Evolutionary conservation across 495 filamentous ascomycete genomes (phyloP), one percentile per base, ranked within the genome.

Genomic region (Hyaloscypha bicolor): DNA sequence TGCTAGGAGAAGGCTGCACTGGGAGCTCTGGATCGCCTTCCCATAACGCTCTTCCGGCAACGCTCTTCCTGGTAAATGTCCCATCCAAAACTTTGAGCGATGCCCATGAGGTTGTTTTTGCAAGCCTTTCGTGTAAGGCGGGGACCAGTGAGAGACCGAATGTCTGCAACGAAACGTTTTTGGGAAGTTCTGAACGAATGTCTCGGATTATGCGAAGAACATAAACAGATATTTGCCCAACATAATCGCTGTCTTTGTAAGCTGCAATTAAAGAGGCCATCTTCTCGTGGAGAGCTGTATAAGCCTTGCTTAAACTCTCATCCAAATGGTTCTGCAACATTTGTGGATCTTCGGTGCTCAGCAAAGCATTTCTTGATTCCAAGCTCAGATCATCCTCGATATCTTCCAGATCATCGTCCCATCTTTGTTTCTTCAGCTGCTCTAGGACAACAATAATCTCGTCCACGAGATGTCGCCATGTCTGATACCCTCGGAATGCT

Each of bases 161-260:
- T 1, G 69, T 60, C 37, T 80, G 64, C 8, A 77, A 71, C 42
- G 79, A 72, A 29, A 71, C 57, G 22, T 77, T 69, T 53, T 85
- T 73, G 1, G 92, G 91, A 14, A 93, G 78, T 12, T 88, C 81
- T 22, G 85, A 80, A 3, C 91, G 82, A 9, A 97, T 80, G 60
- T 96, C 90, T 21, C 95, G 80, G n/a, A 94, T 81, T 0, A 91
- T 75, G 12, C 93, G 89, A 2, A 97, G 75, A 45, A 97, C 71
- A 73, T 93, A 94, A 55, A 87, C 85, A 32, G 88, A 84, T 53
- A 92, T 83, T 12, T 76, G 76, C 1, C 82, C 86, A 33, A 79
- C 77, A 53, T 85, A 70, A 6, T 79, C 74, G 0, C 75, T 74
- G 11, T 80, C 75, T 11, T 77, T 74, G 51, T 82, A 80, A 3